These are phyloP conservation scores for Camellia lanceoleosa DNA, from an alignment of 148 eudicot species.

Conservation along the genomic window DNA sequence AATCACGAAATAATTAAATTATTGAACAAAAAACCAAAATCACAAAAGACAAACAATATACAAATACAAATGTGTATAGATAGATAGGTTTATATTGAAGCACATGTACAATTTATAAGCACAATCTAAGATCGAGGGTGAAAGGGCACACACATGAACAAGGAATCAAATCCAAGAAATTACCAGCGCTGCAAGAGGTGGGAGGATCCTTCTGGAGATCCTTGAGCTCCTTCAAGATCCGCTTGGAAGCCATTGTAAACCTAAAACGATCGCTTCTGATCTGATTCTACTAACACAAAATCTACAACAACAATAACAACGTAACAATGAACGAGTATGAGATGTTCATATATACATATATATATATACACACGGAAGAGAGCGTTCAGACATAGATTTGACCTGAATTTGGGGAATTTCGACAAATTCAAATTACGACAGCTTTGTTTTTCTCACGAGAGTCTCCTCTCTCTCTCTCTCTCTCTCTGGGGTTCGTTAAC, in stretches of 20 bases:
- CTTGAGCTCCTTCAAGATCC: conserved; percentile 81
- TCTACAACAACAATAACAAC: background rate
- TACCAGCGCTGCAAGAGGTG: conserved; percentile 78
- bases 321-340: background rate
- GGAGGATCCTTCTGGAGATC: conserved; percentile 87
- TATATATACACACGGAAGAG: background rate
- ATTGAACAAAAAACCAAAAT: background rate
- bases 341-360: background rate
- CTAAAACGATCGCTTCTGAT: background rate
- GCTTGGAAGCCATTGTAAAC: conserved; percentile 60
- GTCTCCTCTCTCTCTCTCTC: background rate
- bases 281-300: background rate
- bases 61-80: too few species aligned
- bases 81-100: background rate
- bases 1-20: background rate
- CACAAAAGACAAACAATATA: background rate
- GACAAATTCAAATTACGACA: background rate
- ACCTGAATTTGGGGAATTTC: conserved; percentile 9
- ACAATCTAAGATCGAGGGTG: background rate
- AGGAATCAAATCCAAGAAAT: background rate
- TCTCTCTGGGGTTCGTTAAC: background rate
- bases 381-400: background rate
- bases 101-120: background rate
- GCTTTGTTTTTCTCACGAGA: background rate
- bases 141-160: background rate